Evolutionary conservation across 768 basidiomycete genomes (phyloP).

Genomic region (Russula lepida): DNA sequence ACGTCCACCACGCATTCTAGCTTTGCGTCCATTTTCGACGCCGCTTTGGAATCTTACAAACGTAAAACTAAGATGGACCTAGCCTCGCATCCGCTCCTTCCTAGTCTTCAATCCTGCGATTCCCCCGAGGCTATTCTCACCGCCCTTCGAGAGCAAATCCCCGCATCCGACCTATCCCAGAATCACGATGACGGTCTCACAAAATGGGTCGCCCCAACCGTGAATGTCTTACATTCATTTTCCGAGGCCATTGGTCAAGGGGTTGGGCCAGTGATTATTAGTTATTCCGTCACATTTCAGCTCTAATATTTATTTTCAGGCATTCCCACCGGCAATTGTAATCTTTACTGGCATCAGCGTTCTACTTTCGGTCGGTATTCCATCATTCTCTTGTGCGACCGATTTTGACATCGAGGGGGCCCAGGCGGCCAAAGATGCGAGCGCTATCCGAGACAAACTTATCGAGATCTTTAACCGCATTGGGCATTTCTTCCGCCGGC

Average conservation of each 20-base stretch:
- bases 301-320: background rate
- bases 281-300: background rate
- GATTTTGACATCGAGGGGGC: background rate
- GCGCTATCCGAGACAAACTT: background rate
- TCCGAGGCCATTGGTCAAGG: background rate
- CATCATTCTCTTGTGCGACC: background rate
- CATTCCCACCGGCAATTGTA: background rate
- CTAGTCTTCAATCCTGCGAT: background rate
- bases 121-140: background rate
- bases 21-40: background rate
- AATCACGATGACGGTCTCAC: background rate
- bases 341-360: background rate
- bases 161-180: background rate
- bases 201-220: background rate
- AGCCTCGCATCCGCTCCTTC: background rate
- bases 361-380: background rate
- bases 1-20: background rate
- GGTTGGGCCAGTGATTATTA: background rate
- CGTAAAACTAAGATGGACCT: background rate
- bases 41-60: background rate
- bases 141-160: background rate
- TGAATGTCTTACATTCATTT: background rate
- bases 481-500: background rate
- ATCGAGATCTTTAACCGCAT: background rate
- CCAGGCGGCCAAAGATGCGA: background rate